Conservation (phyloP, 768 basidiomycete species). For the Phanerodontia chrysosporium region DNA sequence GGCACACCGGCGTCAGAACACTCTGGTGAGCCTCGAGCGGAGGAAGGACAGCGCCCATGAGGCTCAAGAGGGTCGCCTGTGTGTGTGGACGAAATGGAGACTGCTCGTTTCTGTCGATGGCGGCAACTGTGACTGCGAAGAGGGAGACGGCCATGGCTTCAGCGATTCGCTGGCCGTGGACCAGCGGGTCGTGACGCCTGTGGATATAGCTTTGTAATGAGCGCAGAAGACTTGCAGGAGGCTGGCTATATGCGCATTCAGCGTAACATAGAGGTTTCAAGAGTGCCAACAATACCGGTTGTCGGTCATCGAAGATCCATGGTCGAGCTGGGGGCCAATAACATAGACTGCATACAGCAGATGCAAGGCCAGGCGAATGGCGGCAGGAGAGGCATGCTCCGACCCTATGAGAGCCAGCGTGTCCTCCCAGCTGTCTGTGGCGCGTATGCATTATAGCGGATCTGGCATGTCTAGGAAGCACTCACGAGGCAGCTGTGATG, state of each 20-base stretch:
- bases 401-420: constrained; percentile 44
- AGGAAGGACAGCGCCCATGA: constrained; percentile 25
- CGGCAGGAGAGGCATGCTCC: constrained; percentile 50
- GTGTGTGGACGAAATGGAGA: constrained; percentile 45
- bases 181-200: neutral
- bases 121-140: constrained; percentile 22
- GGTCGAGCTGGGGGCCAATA: constrained; percentile 39
- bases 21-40: constrained; percentile 12
- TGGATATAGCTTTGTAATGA: constrained; percentile 1
- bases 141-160: constrained; percentile 34
- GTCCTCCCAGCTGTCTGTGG: constrained; percentile 50
- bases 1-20: constrained; percentile 31
- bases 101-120: neutral
- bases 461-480: neutral
- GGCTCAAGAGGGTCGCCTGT: constrained; percentile 37
- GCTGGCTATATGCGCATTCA: neutral
- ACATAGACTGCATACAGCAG: constrained; percentile 55
- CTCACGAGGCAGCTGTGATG: constrained; percentile 65
- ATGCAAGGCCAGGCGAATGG: constrained; percentile 53
- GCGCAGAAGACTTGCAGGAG: neutral
- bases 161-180: constrained; percentile 25
- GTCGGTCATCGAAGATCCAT: neutral
- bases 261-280: neutral
- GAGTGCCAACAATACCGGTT: neutral
- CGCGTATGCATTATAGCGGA: no score